Evolutionary conservation across 441 rosid species (phyloP).

Genomic region (Daphne laureola): DNA sequence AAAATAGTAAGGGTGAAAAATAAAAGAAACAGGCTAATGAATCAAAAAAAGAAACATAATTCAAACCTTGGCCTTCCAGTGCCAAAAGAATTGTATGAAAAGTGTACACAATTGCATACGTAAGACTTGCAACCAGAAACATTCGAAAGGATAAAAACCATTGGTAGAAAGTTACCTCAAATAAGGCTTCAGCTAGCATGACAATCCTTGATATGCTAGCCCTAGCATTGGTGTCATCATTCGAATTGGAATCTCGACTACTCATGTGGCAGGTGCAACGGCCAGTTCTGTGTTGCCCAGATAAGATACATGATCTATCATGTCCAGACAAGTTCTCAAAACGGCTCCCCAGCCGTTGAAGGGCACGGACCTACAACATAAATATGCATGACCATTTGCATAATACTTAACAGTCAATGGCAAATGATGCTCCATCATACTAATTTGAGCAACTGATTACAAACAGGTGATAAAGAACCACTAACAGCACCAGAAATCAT

Average conservation of each 20-base stretch:
- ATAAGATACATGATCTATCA: slow-evolving; percentile 81
- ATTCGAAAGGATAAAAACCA: background rate
- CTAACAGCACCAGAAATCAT: too few relatives aligned
- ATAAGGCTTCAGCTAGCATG: slow-evolving; percentile 93
- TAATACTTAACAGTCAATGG: too few relatives aligned
- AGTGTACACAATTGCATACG: too few relatives aligned
- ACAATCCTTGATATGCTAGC: slow-evolving; percentile 97
- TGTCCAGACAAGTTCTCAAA: slow-evolving; percentile 86
- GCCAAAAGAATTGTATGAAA: too few relatives aligned
- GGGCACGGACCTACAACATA: slow-evolving; percentile 72
- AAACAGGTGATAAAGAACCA: too few relatives aligned
- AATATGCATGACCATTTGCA: background rate
- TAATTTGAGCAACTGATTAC: too few relatives aligned
- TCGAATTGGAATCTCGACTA: slow-evolving; percentile 45
- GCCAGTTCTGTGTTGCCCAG: slow-evolving; percentile 86
- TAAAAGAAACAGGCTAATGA: background rate
- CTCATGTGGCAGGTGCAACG: slow-evolving; percentile 66
- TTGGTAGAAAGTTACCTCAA: slow-evolving; percentile 50
- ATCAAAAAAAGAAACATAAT: too few relatives aligned
- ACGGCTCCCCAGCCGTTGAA: slow-evolving; percentile 88
- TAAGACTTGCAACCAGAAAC: background rate
- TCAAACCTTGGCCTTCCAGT: too few relatives aligned
- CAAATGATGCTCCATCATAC: too few relatives aligned
- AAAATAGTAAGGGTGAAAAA: slow-evolving; percentile 3
- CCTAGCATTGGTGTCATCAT: slow-evolving; percentile 69